phyloP scores from a whole-genome alignment of 176 grass and related monocot genomes.

The Raddia distichophylla region DNA sequence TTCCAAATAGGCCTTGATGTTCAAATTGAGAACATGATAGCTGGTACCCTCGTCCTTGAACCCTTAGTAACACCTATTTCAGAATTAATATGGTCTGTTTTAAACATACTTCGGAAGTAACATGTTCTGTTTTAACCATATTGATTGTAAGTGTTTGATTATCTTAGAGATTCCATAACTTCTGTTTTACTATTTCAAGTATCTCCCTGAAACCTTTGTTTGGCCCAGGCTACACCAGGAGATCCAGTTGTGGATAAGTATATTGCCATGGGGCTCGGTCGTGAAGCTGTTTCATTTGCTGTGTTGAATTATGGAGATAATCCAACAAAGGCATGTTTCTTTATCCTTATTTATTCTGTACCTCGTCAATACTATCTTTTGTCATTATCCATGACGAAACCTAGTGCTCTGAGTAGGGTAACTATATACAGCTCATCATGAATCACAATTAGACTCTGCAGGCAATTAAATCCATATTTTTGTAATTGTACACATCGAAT shows the following conservation, averaged over 20 bases:
- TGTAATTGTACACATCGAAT: not conserved
- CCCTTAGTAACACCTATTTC: slow-evolving; percentile 1
- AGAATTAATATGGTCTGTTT: not conserved
- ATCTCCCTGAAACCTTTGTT: not conserved
- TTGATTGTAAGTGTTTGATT: not conserved
- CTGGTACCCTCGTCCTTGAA: not conserved
- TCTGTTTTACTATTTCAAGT: not conserved
- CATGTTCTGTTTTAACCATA: not conserved
- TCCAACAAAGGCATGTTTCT: slow-evolving; percentile 60
- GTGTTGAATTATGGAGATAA: slow-evolving; percentile 95
- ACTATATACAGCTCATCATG: not conserved
- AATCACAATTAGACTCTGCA: not conserved
- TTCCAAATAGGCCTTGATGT: not conserved
- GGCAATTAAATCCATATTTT: not conserved
- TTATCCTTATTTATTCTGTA: slow-evolving; percentile 4
- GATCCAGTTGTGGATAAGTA: slow-evolving; percentile 93
- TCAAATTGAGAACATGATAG: not conserved
- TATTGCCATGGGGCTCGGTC: slow-evolving; percentile 74
- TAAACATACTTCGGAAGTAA: not conserved
- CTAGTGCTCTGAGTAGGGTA: not conserved
- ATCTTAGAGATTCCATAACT: not conserved
- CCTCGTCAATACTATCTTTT: slow-evolving; percentile 7
- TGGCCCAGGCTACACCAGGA: slow-evolving; percentile 66
- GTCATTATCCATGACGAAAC: slow-evolving; percentile 17
- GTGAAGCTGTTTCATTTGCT: slow-evolving; percentile 86